Evolutionary conservation across 2,329 filamentous ascomycete species (phyloP).

Genomic region (Waltergamsia citrina): DNA sequence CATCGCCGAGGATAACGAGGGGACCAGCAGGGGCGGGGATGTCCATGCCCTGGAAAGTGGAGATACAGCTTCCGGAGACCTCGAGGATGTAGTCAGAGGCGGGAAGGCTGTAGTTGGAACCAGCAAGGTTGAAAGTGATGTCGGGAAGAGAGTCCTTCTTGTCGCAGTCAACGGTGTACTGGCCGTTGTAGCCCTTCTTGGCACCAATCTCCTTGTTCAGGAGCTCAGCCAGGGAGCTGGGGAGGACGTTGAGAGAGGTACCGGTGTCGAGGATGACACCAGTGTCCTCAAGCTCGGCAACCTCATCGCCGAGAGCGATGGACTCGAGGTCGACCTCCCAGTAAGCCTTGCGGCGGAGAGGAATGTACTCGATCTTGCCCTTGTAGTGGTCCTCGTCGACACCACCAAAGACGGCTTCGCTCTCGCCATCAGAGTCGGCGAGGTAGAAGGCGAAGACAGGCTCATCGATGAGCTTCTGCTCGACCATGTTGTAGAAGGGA

Average conservation of each 20-base stretch:
- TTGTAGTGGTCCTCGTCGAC: slow-evolving; percentile 71
- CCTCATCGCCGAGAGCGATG: slow-evolving; percentile 79
- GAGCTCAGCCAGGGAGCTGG: slow-evolving; percentile 83
- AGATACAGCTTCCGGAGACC: slow-evolving; percentile 91
- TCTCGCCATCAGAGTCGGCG: slow-evolving; percentile 61
- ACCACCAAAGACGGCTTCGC: slow-evolving; percentile 85
- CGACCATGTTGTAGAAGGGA: slow-evolving; percentile 92
- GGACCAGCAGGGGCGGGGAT: slow-evolving; percentile 81
- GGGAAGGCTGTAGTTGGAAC: slow-evolving; percentile 86
- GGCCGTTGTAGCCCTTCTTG: slow-evolving; percentile 95
- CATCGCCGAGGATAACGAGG: slow-evolving; percentile 88
- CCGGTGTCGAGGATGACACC: slow-evolving; percentile 97
- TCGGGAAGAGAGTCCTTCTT: slow-evolving; percentile 80
- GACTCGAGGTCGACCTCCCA: slow-evolving; percentile 97
- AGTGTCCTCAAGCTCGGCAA: slow-evolving; percentile 84
- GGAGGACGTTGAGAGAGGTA: slow-evolving; percentile 93
- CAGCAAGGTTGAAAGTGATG: slow-evolving; percentile 80
- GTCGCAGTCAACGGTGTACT: slow-evolving; percentile 87
- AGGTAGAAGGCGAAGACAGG: slow-evolving; percentile 97
- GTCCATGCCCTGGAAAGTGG: slow-evolving; percentile 95
- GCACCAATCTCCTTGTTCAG: slow-evolving; percentile 97
- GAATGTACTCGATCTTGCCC: slow-evolving; percentile 86
- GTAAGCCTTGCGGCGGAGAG: slow-evolving; percentile 96
- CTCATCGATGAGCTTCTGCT: slow-evolving; percentile 84
- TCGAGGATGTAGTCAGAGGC: slow-evolving; percentile 93